A percentile compares a stretch with the other conserved stretches of the same genome.
These are phyloP conservation scores for Scalesia atractyloides DNA, from an alignment of 129 eudicot genomes.

Conservation along the genomic window DNA sequence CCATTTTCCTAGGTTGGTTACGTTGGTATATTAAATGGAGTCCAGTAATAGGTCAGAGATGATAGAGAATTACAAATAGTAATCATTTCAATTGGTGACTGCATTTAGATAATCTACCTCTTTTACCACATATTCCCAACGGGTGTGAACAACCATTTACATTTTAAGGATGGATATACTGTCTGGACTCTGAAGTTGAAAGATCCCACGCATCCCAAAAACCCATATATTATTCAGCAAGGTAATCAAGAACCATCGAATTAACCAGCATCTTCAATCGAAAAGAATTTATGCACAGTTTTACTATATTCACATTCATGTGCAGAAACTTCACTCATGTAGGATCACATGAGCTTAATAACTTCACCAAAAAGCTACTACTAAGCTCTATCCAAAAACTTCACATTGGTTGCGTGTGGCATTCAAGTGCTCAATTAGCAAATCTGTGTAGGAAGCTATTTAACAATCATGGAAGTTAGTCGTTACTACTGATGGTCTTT, in stretches of 20 bases:
- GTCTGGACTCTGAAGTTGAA: neutral
- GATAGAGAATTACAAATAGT: conserved; percentile 4
- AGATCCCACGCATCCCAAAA: neutral
- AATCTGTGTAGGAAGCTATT: neutral
- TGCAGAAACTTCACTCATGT: conserved; percentile 1
- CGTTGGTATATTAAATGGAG: neutral
- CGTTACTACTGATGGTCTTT: too few relatives aligned
- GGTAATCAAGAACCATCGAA: neutral
- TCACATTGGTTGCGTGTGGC: neutral
- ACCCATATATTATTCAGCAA: neutral
- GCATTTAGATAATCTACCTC: conserved; percentile 3
- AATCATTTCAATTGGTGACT: neutral
- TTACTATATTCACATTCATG: conserved; percentile 3
- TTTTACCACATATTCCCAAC: neutral
- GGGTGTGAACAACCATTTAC: neutral
- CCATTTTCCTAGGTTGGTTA: neutral
- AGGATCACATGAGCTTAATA: conserved; percentile 9
- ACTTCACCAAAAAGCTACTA: neutral
- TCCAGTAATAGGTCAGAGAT: conserved; percentile 17
- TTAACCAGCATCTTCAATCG: neutral
- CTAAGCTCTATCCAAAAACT: neutral
- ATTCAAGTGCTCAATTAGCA: neutral
- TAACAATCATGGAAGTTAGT: neutral
- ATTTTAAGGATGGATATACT: neutral
- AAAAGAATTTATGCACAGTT: neutral